phyloP scores from a whole-genome alignment of 352 stramenopile species.

The Phytopythium litorale region DNA sequence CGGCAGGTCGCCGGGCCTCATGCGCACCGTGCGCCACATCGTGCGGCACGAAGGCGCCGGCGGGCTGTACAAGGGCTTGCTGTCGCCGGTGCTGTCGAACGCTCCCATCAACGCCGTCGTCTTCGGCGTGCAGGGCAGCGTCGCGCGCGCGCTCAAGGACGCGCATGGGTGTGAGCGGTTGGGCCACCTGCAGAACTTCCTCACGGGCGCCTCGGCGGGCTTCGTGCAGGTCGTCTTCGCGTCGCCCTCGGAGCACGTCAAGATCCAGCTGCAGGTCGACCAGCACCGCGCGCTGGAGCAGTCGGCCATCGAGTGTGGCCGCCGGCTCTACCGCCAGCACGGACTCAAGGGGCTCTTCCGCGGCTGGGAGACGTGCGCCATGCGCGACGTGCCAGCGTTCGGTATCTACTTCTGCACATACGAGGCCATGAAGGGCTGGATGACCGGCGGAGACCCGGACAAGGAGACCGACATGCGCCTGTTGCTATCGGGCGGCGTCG shows the following conservation, averaged over 20 bases:
- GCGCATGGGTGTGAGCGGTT: slow-evolving; percentile 24
- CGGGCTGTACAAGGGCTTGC: slow-evolving; percentile 69
- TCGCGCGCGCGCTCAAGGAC: slow-evolving; percentile 41
- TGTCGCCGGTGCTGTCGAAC: slow-evolving; percentile 79
- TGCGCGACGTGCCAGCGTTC: slow-evolving; percentile 77
- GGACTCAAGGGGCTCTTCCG: slow-evolving; percentile 51
- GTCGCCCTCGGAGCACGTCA: slow-evolving; percentile 72
- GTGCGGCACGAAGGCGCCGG: slow-evolving; percentile 47
- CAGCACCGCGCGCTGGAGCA: slow-evolving; percentile 31
- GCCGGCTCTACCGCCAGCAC: slow-evolving; percentile 29
- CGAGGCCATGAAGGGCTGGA: slow-evolving; percentile 51
- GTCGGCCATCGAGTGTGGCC: slow-evolving; percentile 51
- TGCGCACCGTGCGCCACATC: slow-evolving; percentile 51
- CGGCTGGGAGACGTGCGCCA: slow-evolving; percentile 64
- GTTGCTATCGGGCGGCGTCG: slow-evolving; percentile 70
- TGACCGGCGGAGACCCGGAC: slow-evolving; percentile 46
- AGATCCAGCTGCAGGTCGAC: slow-evolving; percentile 81
- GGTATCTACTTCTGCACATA: slow-evolving; percentile 82
- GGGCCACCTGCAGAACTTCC: slow-evolving; percentile 41
- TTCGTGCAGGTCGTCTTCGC: slow-evolving; percentile 70
- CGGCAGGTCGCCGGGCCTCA: slow-evolving; percentile 24
- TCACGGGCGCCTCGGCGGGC: slow-evolving; percentile 54
- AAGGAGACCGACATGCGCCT: slow-evolving; percentile 69
- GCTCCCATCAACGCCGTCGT: slow-evolving; percentile 84
- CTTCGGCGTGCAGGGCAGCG: slow-evolving; percentile 71